Base-by-base conservation (phyloP, 2,329 filamentous ascomycete species). In the Botrytis pseudocinerea region DNA sequence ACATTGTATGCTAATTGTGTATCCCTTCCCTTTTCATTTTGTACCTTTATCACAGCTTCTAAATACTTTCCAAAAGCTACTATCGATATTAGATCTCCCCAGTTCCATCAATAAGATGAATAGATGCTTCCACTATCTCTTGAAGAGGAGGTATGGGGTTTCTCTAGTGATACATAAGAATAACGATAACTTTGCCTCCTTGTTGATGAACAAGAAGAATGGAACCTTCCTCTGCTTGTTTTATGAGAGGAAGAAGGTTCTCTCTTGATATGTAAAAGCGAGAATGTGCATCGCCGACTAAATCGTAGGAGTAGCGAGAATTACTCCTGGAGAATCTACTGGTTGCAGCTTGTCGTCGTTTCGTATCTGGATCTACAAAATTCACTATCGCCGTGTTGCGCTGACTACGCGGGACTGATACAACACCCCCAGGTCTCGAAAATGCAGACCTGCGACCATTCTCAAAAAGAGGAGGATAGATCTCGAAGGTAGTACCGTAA, bases 211-310 rank as follows among this genome's bases (percentile, higher is more conserved):
- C 12, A 14, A 54, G 14, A 54, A 54, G 51, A 54, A 18, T 8
- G n/a, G 7, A 12, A 8, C 51, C n/a, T 54, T 2, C 10, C n/a
- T 18, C 7, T 25, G 12, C 14, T 12, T 16, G 51, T 18, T 54
- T 14, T 54, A 54, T 16, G 51, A 28, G 51, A 6, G 25, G 51
- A 28, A 14, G 12, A 54, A 14, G 6, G 10, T 12, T 12, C 16
- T 54, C 51, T 28, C 25, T 54, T 54, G 51, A 54, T 54, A 22
- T 16, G 16, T 28, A 28, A 25, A 7, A 28, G 2, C 4, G 12
- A 54, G 0, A 2, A 6, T 0, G 25, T n/a, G n/a, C n/a, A 54
- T 8, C n/a, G 16, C 16, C 25, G 14, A 2, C 1, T 54, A 25
- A 54, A n/a, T 25, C n/a, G 22, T n/a, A 54, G 48, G 48, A 35